These are phyloP conservation scores for Mycena vitilis DNA, from an alignment of 768 basidiomycete genomes.

Conservation along the genomic window DNA sequence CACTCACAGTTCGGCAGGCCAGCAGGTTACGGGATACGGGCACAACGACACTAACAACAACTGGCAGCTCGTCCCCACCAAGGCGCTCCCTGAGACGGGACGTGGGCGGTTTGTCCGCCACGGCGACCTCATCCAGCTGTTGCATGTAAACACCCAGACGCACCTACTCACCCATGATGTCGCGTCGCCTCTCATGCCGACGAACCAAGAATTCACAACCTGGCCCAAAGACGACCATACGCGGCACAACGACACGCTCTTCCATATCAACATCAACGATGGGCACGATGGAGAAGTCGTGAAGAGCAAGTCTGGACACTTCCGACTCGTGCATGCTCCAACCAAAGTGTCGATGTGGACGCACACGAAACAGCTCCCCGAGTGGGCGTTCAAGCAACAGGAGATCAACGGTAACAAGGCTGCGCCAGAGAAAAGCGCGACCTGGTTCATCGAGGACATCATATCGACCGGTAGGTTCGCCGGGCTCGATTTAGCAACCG, in stretches of 20 bases:
- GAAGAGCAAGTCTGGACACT: conserved; percentile 95
- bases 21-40: conserved; percentile 96
- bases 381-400: conserved; percentile 98
- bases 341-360: conserved; percentile 97
- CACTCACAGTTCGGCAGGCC: conserved; percentile 61
- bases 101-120: conserved; percentile 93
- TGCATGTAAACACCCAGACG: conserved; percentile 88
- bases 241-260: conserved; percentile 90
- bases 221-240: conserved; percentile 82
- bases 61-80: conserved; percentile 96
- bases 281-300: conserved; percentile 83
- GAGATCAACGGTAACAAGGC: conserved; percentile 99
- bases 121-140: conserved; percentile 87
- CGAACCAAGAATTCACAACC: conserved; percentile 99
- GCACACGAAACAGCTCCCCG: conserved; percentile 84
- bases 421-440: conserved; percentile 79
- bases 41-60: conserved; percentile 95
- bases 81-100: conserved; percentile 92
- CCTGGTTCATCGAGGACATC: conserved; percentile 92
- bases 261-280: conserved; percentile 79
- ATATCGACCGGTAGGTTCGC: conserved; percentile 72
- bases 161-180: conserved; percentile 96
- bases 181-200: conserved; percentile 95
- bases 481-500: not conserved
- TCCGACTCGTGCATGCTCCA: conserved; percentile 88